Conservation (phyloP, 352 stramenopile genomes). For the Globisporangium okanoganense region DNA sequence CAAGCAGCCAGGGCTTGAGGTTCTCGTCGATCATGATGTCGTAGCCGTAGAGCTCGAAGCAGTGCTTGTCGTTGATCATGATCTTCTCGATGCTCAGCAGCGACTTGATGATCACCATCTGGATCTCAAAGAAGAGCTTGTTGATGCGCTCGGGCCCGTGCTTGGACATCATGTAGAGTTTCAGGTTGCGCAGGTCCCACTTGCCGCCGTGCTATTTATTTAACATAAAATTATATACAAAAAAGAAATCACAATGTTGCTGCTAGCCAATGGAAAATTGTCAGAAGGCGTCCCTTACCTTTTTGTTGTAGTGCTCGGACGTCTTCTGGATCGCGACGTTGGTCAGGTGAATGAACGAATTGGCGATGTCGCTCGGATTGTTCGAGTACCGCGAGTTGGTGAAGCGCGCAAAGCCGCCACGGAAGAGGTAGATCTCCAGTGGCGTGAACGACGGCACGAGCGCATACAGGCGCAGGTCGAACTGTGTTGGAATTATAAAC, state of each 20-base stretch:
- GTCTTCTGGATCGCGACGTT: constrained; percentile 96
- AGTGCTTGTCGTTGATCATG: constrained; percentile 96
- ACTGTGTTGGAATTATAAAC: constrained; percentile 29
- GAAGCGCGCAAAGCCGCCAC: constrained; percentile 90
- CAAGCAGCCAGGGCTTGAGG: constrained; percentile 89
- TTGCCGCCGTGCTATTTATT: constrained; percentile 78
- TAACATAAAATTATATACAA: not conserved
- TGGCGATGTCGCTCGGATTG: constrained; percentile 86
- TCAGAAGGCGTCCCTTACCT: too few relatives aligned
- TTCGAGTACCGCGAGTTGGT: constrained; percentile 90
- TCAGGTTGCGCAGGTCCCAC: constrained; percentile 90
- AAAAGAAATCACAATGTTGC: not conserved
- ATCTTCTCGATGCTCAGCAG: constrained; percentile 89
- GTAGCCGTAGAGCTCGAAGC: constrained; percentile 95
- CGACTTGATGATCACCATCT: constrained; percentile 87
- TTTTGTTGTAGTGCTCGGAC: constrained; percentile 91
- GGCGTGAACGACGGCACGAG: constrained; percentile 92
- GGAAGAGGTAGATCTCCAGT: constrained; percentile 91
- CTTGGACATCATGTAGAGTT: constrained; percentile 90
- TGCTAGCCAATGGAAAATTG: not conserved
- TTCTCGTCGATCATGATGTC: constrained; percentile 92
- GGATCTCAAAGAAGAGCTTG: constrained; percentile 89
- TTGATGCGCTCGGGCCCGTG: constrained; percentile 77
- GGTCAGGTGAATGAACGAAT: constrained; percentile 92
- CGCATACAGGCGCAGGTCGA: constrained; percentile 92